These are phyloP conservation scores for Neurospora discreta DNA, from an alignment of 495 filamentous ascomycete species.

Conservation along the genomic window DNA sequence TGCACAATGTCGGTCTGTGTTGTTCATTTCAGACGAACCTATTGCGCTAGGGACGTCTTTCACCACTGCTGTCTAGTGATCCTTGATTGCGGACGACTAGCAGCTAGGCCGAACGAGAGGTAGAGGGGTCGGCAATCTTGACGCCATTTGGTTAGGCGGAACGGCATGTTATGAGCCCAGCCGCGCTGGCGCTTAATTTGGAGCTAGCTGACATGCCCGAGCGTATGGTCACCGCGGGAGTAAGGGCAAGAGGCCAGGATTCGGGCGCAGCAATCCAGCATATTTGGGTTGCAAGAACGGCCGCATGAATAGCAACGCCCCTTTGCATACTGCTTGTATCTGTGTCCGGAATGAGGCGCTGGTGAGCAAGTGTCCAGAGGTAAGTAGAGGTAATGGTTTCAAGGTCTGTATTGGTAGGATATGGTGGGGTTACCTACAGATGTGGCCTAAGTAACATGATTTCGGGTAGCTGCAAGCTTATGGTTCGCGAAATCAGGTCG, in stretches of 20 bases:
- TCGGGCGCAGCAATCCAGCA: background rate
- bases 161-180: background rate
- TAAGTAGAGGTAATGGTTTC: background rate
- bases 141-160: background rate
- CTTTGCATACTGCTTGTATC: background rate
- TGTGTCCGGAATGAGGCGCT: background rate
- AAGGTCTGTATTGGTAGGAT: background rate
- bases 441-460: background rate
- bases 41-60: background rate
- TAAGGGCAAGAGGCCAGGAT: background rate
- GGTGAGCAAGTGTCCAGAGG: background rate
- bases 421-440: background rate
- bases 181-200: background rate
- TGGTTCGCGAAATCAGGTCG: background rate
- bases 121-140: background rate
- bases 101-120: background rate
- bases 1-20: background rate
- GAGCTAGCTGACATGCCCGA: background rate
- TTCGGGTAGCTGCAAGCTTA: background rate
- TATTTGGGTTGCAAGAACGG: background rate
- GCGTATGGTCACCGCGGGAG: background rate
- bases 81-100: background rate
- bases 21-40: background rate
- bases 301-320: background rate
- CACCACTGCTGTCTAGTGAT: background rate